These are phyloP conservation scores for Carex arenaria DNA, from an alignment of 202 grass and related monocot species.

Conservation along the genomic window DNA sequence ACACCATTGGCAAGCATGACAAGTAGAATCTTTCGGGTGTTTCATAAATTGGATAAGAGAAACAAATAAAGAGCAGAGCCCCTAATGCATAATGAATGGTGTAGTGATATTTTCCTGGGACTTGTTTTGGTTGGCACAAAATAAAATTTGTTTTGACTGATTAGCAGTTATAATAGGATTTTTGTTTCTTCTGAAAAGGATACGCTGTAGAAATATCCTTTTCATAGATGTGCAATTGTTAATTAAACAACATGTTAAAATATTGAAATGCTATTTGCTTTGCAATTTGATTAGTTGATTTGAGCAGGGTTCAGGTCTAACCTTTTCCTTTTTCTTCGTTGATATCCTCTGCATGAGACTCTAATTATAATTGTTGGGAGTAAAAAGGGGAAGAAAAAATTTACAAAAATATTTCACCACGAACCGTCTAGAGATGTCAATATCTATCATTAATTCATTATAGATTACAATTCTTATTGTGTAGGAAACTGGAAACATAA, in stretches of 20 bases:
- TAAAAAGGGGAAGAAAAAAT: too few relatives aligned
- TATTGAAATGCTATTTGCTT: background rate
- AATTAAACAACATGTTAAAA: constrained; percentile 1
- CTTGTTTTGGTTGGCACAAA: background rate
- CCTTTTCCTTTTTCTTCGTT: background rate
- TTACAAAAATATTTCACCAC: too few relatives aligned
- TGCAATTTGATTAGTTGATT: background rate
- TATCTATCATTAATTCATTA: too few relatives aligned
- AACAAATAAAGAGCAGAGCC: background rate
- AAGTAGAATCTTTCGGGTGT: constrained; percentile 6
- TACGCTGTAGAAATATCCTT: background rate
- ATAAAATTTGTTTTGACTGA: background rate
- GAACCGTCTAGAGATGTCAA: too few relatives aligned
- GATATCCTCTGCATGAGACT: background rate
- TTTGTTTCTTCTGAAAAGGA: background rate
- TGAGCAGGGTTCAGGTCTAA: background rate
- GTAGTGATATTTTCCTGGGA: background rate
- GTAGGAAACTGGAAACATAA: too few relatives aligned
- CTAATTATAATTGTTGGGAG: background rate
- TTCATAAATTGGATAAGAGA: background rate
- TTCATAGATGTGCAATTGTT: background rate
- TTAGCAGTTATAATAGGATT: background rate
- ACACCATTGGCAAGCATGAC: constrained; percentile 62
- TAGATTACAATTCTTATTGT: too few relatives aligned
- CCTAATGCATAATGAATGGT: background rate